These are phyloP conservation scores for Phlegmacium glaucopus DNA, from an alignment of 768 basidiomycete genomes.

Conservation along the genomic window DNA sequence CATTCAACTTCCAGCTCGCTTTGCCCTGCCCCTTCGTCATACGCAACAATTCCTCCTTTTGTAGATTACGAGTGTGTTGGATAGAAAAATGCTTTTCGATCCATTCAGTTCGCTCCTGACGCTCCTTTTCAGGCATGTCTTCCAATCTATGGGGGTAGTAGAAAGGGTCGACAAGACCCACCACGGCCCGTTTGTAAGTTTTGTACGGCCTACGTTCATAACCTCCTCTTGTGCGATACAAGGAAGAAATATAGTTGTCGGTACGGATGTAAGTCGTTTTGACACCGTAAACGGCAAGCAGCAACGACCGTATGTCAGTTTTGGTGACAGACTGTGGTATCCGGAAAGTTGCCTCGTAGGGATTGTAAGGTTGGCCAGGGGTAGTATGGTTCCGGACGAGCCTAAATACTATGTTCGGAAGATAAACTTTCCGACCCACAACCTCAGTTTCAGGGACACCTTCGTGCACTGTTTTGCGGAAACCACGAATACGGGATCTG, in stretches of 20 bases:
- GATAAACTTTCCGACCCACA: conserved; percentile 80
- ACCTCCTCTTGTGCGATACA: conserved; percentile 27
- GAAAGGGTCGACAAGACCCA: conserved; percentile 90
- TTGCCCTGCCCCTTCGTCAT: conserved; percentile 36
- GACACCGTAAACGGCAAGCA: conserved; percentile 82
- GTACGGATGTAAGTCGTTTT: conserved; percentile 92
- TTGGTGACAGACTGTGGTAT: conserved; percentile 89
- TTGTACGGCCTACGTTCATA: conserved; percentile 36
- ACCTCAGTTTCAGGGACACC: conserved; percentile 45
- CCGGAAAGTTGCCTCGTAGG: conserved; percentile 93
- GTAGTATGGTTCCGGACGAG: conserved; percentile 83
- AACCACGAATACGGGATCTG: conserved; percentile 67
- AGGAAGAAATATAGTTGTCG: conserved; percentile 77
- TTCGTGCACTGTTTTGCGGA: conserved; percentile 38
- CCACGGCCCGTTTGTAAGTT: conserved; percentile 89
- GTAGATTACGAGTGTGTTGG: conserved; percentile 30
- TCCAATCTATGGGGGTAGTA: conserved; percentile 83
- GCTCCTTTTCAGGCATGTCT: conserved; percentile 65
- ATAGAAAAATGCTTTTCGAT: conserved; percentile 61
- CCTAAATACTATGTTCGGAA: conserved; percentile 83
- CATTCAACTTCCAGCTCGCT: conserved; percentile 39
- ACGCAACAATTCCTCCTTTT: conserved; percentile 37
- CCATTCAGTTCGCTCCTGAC: conserved; percentile 53
- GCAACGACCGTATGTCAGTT: conserved; percentile 86
- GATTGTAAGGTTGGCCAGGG: conserved; percentile 80